phyloP scores from a whole-genome alignment of 202 grass and related monocot species.

The Schoenoplectus triqueter region DNA sequence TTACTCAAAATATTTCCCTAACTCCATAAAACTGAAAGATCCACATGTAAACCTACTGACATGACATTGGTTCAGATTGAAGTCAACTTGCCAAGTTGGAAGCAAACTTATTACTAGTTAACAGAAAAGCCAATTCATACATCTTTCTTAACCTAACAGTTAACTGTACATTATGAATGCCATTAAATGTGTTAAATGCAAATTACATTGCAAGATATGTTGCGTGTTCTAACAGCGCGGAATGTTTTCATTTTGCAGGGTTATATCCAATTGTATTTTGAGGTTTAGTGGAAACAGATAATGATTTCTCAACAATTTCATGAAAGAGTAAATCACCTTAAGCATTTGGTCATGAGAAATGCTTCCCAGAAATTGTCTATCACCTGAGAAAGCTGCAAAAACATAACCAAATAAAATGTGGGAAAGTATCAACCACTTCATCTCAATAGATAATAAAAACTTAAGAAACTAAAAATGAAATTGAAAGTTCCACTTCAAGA shows the following conservation, averaged over 20 bases:
- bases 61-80: not conserved
- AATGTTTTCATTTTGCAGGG: constrained; percentile 26
- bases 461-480: not conserved
- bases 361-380: constrained; percentile 80
- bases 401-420: constrained; percentile 8
- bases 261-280: not conserved
- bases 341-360: constrained; percentile 91
- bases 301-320: constrained; percentile 16
- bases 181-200: not conserved
- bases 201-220: not conserved
- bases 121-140: constrained; percentile 2
- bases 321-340: constrained; percentile 53
- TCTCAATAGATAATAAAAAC: no score
- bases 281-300: not conserved
- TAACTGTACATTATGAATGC: constrained; percentile 4
- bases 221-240: not conserved
- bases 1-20: not conserved
- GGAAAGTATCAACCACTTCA: not conserved
- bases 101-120: constrained; percentile 9
- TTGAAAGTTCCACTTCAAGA: no score
- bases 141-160: not conserved
- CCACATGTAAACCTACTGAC: constrained; percentile 1
- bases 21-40: not conserved
- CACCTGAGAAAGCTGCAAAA: constrained; percentile 66
- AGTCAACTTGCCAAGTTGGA: constrained; percentile 2